Evolutionary conservation across 169 alveolate species (phyloP), one percentile per base, ranked within the genome.

Genomic region (Eimeria tenella): DNA sequence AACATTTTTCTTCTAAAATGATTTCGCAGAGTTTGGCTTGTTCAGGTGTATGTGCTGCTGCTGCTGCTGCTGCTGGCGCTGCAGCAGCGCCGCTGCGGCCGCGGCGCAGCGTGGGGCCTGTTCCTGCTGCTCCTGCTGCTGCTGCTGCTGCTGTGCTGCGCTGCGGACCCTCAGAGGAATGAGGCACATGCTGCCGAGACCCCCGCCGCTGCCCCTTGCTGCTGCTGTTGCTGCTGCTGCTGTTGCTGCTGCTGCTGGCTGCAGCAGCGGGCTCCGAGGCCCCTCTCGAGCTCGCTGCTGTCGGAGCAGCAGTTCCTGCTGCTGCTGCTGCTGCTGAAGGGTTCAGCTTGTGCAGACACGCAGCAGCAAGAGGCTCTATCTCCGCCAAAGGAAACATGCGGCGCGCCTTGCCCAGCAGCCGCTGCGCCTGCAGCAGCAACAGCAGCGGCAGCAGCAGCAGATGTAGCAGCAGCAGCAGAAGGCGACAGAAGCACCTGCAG

Each of bases 1-100:
- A 98, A 95, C 98, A 98, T 96, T 95, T 96, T 71, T 98, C 96
- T 65, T 96, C 96, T 52, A 98, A 95, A 31, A 97, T 97, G 91
- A 96, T 96, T 96, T 95, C 97, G 95, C 95, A 96, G 81, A 84
- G 94, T 74, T 62, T 97, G 96, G 87, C 95, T 87, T 95, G 96
- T 88, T 94, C 98, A 6, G 52, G 96, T 95, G 92, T 94, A 95
- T 49, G 52, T 7, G 83, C 83, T 21, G 83, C 15, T n/a, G 58
- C 83, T 8, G 83, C 83, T 8, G 83, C 9, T 23, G 83, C 50
- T 7, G 58, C 56, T 73, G 83, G 7, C 56, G 58, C 56, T 31
- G 83, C 9, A 8, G 83, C 83, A 68, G 77, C 77, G 10, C 49
- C 77, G 77, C 77, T 21, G 77, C 77, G 23, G 17, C 42, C 11